Conservation (phyloP, 2,329 filamentous ascomycete genomes). For the Pseudocercospora macadamiae region DNA sequence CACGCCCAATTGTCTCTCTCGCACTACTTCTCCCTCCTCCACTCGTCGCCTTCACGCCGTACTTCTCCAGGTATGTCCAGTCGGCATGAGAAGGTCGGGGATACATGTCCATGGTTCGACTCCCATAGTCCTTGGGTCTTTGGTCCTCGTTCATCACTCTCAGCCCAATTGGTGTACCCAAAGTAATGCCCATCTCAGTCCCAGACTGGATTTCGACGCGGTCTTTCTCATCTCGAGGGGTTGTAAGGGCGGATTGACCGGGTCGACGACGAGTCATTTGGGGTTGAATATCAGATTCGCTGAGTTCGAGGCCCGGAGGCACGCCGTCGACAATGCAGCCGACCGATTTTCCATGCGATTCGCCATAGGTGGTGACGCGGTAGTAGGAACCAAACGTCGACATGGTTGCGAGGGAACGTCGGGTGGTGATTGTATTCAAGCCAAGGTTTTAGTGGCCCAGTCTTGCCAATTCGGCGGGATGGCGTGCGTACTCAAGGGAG, state of each 20-base stretch:
- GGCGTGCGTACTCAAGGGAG: too few species aligned
- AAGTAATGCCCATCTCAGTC: conserved; percentile 83
- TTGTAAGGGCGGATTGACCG: conserved; percentile 87
- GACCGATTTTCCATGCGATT: conserved; percentile 89
- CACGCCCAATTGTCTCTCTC: conserved; percentile 89
- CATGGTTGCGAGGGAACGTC: conserved; percentile 57
- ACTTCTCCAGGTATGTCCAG: conserved; percentile 97
- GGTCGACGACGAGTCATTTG: conserved; percentile 90
- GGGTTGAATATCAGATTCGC: conserved; percentile 77
- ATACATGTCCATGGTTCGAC: conserved; percentile 80
- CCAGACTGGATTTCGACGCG: conserved; percentile 89
- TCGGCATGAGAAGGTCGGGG: conserved; percentile 92
- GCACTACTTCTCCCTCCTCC: conserved; percentile 90
- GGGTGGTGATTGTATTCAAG: not conserved
- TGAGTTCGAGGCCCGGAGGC: conserved; percentile 83
- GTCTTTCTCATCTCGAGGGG: conserved; percentile 91
- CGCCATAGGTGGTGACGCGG: conserved; percentile 80
- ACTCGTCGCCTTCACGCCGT: conserved; percentile 87
- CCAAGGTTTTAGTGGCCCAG: too few species aligned
- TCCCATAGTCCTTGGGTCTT: conserved; percentile 85
- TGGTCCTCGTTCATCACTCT: conserved; percentile 91
- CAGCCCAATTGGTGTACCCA: conserved; percentile 89
- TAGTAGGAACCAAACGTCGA: conserved; percentile 86
- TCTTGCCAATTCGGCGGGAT: too few species aligned
- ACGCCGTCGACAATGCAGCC: conserved; percentile 94